These are phyloP conservation scores for Plasmopara halstedii DNA, from an alignment of 352 stramenopile species.

Conservation along the genomic window DNA sequence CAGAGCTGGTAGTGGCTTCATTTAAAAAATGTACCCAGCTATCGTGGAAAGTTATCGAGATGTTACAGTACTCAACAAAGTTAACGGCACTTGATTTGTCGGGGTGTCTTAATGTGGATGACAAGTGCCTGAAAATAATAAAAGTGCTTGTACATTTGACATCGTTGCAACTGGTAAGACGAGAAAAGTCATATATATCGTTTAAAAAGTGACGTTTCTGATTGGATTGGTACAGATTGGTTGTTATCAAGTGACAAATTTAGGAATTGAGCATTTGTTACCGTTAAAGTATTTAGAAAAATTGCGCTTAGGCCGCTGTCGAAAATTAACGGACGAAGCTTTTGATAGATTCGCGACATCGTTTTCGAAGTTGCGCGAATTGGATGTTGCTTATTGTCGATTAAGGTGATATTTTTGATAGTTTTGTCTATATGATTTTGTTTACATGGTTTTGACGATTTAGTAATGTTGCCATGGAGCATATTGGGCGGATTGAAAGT, in stretches of 20 bases:
- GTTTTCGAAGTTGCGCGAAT: slow-evolving; percentile 30
- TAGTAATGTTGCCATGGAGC: slow-evolving; percentile 25
- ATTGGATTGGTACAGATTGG: slow-evolving; percentile 26
- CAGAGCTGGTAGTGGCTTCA: slow-evolving; percentile 37
- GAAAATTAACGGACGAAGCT: slow-evolving; percentile 37
- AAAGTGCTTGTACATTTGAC: slow-evolving; percentile 28
- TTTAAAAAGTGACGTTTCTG: slow-evolving; percentile 1
- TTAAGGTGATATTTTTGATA: slow-evolving; percentile 22
- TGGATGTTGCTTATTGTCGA: slow-evolving; percentile 53
- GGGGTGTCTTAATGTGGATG: slow-evolving; percentile 52
- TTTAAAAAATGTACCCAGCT: slow-evolving; percentile 47
- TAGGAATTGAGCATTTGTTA: slow-evolving; percentile 39
- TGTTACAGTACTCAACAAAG: slow-evolving; percentile 49
- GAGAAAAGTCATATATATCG: neutral
- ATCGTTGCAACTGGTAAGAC: slow-evolving; percentile 47
- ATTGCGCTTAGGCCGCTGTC: slow-evolving; percentile 47
- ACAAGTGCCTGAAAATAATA: slow-evolving; percentile 40
- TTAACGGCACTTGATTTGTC: slow-evolving; percentile 50
- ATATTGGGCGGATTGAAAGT: slow-evolving; percentile 26
- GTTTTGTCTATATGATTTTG: neutral
- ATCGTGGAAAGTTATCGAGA: slow-evolving; percentile 34
- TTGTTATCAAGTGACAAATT: slow-evolving; percentile 43
- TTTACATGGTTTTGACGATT: neutral
- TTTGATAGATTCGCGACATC: slow-evolving; percentile 34
- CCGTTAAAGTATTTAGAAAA: slow-evolving; percentile 42